Evolutionary conservation across 257 asterid species (phyloP), one percentile per base, ranked within the genome.

Genomic region (Anisodus tanguticus): DNA sequence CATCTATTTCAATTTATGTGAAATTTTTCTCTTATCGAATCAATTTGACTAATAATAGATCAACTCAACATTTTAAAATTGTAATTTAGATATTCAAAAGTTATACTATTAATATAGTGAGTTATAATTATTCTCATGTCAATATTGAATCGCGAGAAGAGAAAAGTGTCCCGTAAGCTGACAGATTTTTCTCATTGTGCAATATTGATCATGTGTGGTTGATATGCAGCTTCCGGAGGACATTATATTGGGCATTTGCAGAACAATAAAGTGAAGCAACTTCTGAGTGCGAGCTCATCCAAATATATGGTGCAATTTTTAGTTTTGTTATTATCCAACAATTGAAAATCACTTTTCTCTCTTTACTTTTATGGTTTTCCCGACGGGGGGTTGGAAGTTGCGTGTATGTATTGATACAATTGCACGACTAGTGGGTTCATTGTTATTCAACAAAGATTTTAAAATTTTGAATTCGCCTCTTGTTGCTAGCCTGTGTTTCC

Each of bases 221-320:
- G 16, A 43, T 60, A 41, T 85, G 85, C 93, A 94, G 98, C 95
- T 94, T 69, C 98, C 98, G 0, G 88, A 87, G 76, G 97, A 94
- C 84, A 93, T 88, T 95, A 92, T 82, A 79, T 92, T 9, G 97
- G 97, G 89, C 97, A 95, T 88, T 91, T 93, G 91, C 97, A 95
- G 93, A 91, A 93, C 91, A 93, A 95, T 86, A 95, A 95, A 93
- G 97, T 87, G 85, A 95, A 95, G 85, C 69, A 90, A 79, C 92
- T 95, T 72, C 85, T 93, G 62, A 88, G 98, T 93, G 88, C 43
- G 93, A 63, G 41, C 76, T 76, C 45, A 76, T 76, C 45, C 10
- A 6, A 76, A 16, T 76, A 74, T 22, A 6, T 49, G 26, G 2
- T 41, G 39, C 3, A 7, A 72, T 12, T 41, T 66, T 6, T 60